Evolutionary conservation across 805 yeast genomes (phyloP).

Genomic region (Saccharomycopsis guyanensis): DNA sequence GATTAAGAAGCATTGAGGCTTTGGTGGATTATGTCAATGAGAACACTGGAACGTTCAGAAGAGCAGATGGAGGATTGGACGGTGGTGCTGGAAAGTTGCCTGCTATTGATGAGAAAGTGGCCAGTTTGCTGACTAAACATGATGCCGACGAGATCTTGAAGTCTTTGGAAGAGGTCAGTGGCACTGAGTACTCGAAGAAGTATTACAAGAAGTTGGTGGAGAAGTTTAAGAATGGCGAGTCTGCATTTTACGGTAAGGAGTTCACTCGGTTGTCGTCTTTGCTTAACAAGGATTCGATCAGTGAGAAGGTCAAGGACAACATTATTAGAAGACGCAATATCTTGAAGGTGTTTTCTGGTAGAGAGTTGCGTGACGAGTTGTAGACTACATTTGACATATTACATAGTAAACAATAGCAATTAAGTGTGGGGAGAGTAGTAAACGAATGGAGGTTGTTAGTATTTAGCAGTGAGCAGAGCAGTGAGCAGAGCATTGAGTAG

Average conservation of each 20-base stretch:
- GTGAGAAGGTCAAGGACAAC: slow-evolving; percentile 38
- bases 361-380: not conserved
- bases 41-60: slow-evolving; percentile 31
- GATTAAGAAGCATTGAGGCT: slow-evolving; percentile 39
- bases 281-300: slow-evolving; percentile 29
- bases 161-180: not conserved
- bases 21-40: slow-evolving; percentile 48
- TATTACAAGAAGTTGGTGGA: slow-evolving; percentile 45
- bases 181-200: slow-evolving; percentile 25
- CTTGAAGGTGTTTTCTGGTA: slow-evolving; percentile 24
- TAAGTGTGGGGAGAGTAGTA: too few relatives aligned
- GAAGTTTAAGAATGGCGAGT: slow-evolving; percentile 38
- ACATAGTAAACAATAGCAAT: too few relatives aligned
- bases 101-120: slow-evolving; percentile 26
- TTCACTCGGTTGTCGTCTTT: slow-evolving; percentile 36
- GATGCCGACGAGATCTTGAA: slow-evolving; percentile 14
- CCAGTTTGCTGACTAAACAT: slow-evolving; percentile 25
- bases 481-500: too few relatives aligned
- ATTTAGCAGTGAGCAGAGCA: too few relatives aligned
- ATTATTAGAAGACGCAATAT: slow-evolving; percentile 45
- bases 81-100: slow-evolving; percentile 31
- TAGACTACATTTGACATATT: too few relatives aligned
- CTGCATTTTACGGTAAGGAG: slow-evolving; percentile 36
- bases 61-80: slow-evolving; percentile 30
- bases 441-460: too few relatives aligned